Conservation (phyloP, 768 basidiomycete species). For the Boletus rufocinnamomeus region DNA sequence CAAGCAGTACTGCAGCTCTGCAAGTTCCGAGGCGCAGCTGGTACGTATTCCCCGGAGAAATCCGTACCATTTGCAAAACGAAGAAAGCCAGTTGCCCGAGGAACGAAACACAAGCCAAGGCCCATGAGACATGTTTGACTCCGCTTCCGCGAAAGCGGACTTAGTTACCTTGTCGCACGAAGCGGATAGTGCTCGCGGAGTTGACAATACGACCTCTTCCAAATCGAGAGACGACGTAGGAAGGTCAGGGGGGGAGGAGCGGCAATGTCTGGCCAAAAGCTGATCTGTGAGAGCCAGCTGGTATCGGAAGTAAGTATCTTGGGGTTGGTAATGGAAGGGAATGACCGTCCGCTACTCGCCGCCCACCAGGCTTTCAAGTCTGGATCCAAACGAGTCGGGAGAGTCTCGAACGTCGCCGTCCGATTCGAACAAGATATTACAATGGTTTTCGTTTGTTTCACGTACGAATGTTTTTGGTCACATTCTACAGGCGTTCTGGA, state of each 20-base stretch:
- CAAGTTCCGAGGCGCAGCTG: slow-evolving; percentile 1
- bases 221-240: slow-evolving; percentile 32
- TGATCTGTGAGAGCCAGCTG: background rate
- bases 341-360: background rate
- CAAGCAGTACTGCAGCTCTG: background rate
- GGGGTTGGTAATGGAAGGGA: background rate
- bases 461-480: background rate
- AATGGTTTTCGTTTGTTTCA: background rate
- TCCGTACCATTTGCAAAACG: background rate
- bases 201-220: slow-evolving; percentile 26
- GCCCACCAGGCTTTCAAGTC: background rate
- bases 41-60: background rate
- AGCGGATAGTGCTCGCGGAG: slow-evolving; percentile 35
- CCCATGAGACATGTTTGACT: slow-evolving; percentile 17
- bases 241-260: slow-evolving; percentile 7
- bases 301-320: background rate
- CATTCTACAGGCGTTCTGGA: background rate
- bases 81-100: background rate
- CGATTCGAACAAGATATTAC: background rate
- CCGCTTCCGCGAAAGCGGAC: slow-evolving; percentile 36
- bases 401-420: background rate
- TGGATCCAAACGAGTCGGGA: background rate
- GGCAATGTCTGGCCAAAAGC: background rate
- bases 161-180: slow-evolving; percentile 17
- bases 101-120: background rate